Conservation (phyloP, 179 eudicot genomes). For the Beta corolliflora region DNA sequence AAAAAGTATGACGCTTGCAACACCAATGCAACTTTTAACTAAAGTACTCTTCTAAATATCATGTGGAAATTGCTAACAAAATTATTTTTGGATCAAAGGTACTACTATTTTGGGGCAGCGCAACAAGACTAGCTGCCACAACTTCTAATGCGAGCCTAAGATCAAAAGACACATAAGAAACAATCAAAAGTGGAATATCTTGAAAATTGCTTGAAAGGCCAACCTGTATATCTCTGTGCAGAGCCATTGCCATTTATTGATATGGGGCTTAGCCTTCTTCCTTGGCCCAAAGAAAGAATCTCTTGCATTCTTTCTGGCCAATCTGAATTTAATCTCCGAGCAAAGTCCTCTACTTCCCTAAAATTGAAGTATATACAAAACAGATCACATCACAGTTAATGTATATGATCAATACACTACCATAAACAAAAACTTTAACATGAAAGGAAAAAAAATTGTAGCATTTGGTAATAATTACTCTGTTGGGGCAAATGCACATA, state of each 20-base stretch:
- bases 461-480: background rate
- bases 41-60: background rate
- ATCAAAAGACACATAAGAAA: background rate
- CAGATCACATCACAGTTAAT: background rate
- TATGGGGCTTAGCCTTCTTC: conserved; percentile 41
- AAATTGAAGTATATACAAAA: background rate
- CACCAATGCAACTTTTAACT: too few species aligned
- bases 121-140: background rate
- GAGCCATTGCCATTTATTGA: conserved; percentile 49
- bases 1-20: too few species aligned
- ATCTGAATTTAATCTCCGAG: conserved; percentile 63
- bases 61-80: background rate
- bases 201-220: conserved; percentile 12
- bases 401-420: background rate
- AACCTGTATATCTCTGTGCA: conserved; percentile 48
- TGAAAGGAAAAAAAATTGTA: background rate
- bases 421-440: background rate
- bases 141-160: background rate
- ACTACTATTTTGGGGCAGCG: background rate
- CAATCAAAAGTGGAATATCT: background rate
- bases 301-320: conserved; percentile 77
- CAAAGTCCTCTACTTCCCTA: conserved; percentile 74
- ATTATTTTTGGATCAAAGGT: background rate
- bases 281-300: conserved; percentile 51
- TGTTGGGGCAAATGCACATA: background rate